phyloP scores from a whole-genome alignment of 495 filamentous ascomycete species.

The Daldinia childiae region DNA sequence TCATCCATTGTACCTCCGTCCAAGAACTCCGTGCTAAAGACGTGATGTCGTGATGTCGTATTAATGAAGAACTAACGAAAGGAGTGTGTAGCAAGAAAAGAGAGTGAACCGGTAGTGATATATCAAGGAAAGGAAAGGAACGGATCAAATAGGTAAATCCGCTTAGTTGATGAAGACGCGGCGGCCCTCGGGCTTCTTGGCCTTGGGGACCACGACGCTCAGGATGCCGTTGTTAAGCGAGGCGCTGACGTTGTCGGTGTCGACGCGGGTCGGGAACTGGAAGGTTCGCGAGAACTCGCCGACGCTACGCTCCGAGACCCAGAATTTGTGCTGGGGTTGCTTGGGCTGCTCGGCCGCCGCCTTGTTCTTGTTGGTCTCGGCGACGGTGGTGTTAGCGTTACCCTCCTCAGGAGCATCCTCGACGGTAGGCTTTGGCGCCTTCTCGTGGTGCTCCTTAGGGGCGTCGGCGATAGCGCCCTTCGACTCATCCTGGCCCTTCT shows the following conservation, averaged over 20 bases:
- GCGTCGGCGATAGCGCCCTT: conserved; percentile 50
- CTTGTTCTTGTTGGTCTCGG: conserved; percentile 46
- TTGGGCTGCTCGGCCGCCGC: conserved; percentile 43
- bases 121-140: background rate
- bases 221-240: conserved; percentile 79
- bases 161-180: conserved; percentile 45
- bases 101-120: background rate
- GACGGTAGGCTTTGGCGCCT: conserved; percentile 67
- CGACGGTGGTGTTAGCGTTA: conserved; percentile 36
- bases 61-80: background rate
- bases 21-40: background rate
- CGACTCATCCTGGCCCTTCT: conserved; percentile 31
- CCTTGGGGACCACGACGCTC: conserved; percentile 79
- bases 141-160: background rate
- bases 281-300: conserved; percentile 85
- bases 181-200: conserved; percentile 56
- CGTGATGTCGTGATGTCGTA: background rate
- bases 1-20: background rate
- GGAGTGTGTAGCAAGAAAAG: background rate
- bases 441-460: conserved; percentile 46
- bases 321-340: conserved; percentile 68
- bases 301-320: conserved; percentile 80
- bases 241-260: conserved; percentile 81
- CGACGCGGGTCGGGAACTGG: conserved; percentile 75
- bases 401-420: conserved; percentile 62